phyloP scores from a whole-genome alignment of 192 early-diverging fungal genomes.

The Paraglomus brasilianum region DNA sequence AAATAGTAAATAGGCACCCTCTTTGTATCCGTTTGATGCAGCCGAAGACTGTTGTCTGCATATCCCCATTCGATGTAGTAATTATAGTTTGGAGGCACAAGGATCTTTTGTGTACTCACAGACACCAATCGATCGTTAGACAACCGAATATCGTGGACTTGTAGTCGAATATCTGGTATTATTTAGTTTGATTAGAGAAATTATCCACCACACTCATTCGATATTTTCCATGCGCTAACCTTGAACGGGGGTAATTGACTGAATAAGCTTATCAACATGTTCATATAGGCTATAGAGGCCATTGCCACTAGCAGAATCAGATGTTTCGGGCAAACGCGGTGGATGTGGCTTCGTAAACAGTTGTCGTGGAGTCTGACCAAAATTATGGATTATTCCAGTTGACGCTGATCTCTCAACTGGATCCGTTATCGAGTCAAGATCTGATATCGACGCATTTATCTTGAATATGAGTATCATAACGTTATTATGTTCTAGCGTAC shows the following conservation, averaged over 20 bases:
- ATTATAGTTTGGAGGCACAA: constrained; percentile 43
- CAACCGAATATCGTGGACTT: constrained; percentile 49
- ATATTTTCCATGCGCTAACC: constrained; percentile 35
- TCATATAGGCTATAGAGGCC: constrained; percentile 45
- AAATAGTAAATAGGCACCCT: constrained; percentile 35
- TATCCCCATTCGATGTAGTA: constrained; percentile 67
- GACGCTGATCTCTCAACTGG: constrained; percentile 85
- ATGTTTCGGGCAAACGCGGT: constrained; percentile 39
- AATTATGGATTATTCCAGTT: constrained; percentile 94
- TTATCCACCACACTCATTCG: neutral
- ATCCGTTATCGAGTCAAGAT: constrained; percentile 85
- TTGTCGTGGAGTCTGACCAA: constrained; percentile 94
- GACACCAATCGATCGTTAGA: constrained; percentile 41
- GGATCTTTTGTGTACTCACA: constrained; percentile 42
- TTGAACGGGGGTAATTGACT: constrained; percentile 50
- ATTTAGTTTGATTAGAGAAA: neutral
- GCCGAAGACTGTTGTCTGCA: constrained; percentile 57
- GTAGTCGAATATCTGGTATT: constrained; percentile 49
- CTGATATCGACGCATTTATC: constrained; percentile 24
- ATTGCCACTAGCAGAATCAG: constrained; percentile 34
- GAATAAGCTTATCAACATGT: constrained; percentile 52
- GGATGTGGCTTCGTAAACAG: constrained; percentile 88
- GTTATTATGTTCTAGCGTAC: neutral
- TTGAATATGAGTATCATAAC: neutral
- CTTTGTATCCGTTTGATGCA: constrained; percentile 50